Evolutionary conservation across 2,329 filamentous ascomycete genomes (phyloP), one percentile per base, ranked within the genome.

Genomic region (Colletotrichum cordylinicola): DNA sequence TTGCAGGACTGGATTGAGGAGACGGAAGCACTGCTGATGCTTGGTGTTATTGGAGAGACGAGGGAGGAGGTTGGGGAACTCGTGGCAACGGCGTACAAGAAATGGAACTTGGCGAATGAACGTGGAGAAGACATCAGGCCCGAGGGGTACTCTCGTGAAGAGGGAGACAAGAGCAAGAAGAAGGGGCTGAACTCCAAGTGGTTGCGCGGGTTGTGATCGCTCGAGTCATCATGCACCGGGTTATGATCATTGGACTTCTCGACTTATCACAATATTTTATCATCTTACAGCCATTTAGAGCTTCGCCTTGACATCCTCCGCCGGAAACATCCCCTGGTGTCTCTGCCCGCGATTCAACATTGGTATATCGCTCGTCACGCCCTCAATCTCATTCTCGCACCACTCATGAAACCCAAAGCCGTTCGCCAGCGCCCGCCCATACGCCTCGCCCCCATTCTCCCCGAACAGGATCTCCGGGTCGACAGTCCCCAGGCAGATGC

Each of bases 1-100:
- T 80, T 90, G 27, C 86, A 88, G 79, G 89, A 90, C 78, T 90
- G 88, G 84, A 88, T 91, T 62, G 89, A 91, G 77, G 88, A 90
- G 81, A 88, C 86, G 2, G 88, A 90, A 78, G 84, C 87, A 6
- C 70, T 88, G 75, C 78, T 88, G 15, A 81, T 83, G 0, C 84
- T 86, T 0, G 86, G 86, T 0, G 82, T 87, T 2, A 81, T 88
- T 3, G 87, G 88, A 0, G 78, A 83, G 56, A 81, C 87, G 75
- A 80, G 84, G 9, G 83, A 82, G 70, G 87, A 89, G 76, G 84
- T 88, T 2, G 86, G 86, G 0, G 65, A 83, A 8, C 79, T 88
- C 18, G 84, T 89, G 6, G 85, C 86, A 79, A 81, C 82, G 31
- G 84, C 85, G 0, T 87, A 86, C 67, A 84, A 81, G 70, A 85